Evolutionary conservation across 2,329 filamentous ascomycete species (phyloP).

Genomic region (Trichoderma hamatum): DNA sequence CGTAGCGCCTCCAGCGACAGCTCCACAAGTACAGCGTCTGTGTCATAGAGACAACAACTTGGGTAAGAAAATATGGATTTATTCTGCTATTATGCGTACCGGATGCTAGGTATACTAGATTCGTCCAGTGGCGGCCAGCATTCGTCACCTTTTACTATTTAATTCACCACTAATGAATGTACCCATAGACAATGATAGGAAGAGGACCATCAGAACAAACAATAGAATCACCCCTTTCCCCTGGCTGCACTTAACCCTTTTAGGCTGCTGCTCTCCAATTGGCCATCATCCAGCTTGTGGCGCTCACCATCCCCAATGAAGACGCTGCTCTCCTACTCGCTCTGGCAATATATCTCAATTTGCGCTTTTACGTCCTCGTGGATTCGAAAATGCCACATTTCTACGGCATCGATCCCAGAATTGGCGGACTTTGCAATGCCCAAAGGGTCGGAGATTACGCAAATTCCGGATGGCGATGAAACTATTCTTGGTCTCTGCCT

Average conservation of each 20-base stretch:
- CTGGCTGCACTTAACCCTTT: background rate
- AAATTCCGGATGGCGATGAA: slow-evolving; percentile 6
- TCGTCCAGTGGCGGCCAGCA: too few species aligned
- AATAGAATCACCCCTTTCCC: too few species aligned
- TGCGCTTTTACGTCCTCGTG: background rate
- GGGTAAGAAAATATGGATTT: too few species aligned
- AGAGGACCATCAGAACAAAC: too few species aligned
- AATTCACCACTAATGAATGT: too few species aligned
- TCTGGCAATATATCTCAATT: background rate
- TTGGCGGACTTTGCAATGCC: background rate
- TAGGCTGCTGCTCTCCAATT: slow-evolving; percentile 5
- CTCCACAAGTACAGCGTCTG: too few species aligned
- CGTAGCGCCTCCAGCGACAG: too few species aligned
- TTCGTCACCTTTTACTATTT: too few species aligned
- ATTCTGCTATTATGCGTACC: too few species aligned
- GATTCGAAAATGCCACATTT: background rate
- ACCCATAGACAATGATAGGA: too few species aligned
- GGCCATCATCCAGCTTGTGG: background rate
- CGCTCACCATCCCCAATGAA: background rate
- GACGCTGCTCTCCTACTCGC: background rate
- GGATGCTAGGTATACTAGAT: too few species aligned
- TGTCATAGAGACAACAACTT: too few species aligned
- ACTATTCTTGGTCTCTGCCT: background rate
- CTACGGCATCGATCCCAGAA: background rate
- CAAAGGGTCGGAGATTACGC: background rate